These are phyloP conservation scores for Dictyostelium brefeldianum DNA, from an alignment of 78 protist genomes.

Conservation along the genomic window DNA sequence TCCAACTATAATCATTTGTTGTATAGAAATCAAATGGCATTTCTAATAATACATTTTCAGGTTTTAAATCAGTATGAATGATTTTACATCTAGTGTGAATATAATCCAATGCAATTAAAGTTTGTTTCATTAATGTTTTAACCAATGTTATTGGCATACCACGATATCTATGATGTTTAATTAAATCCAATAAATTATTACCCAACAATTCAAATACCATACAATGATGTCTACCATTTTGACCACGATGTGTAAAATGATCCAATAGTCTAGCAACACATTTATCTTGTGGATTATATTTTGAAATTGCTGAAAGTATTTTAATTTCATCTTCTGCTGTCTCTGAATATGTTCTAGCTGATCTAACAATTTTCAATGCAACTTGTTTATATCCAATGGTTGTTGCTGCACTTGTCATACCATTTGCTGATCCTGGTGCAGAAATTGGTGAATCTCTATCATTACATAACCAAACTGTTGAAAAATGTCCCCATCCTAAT, in stretches of 20 bases:
- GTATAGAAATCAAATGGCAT: slow-evolving; percentile 15
- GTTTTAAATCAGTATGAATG: slow-evolving; percentile 98
- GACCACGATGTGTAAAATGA: slow-evolving; percentile 89
- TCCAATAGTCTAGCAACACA: slow-evolving; percentile 84
- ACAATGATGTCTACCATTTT: slow-evolving; percentile 94
- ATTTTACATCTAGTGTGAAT: slow-evolving; percentile 92
- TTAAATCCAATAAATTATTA: slow-evolving; percentile 90
- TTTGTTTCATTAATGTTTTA: slow-evolving; percentile 86
- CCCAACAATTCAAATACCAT: slow-evolving; percentile 97
- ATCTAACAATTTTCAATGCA: slow-evolving; percentile 94
- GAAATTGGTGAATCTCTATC: slow-evolving; percentile 65
- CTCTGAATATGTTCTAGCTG: slow-evolving; percentile 93
- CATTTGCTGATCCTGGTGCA: neutral
- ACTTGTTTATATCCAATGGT: slow-evolving; percentile 38
- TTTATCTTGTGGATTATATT: slow-evolving; percentile 7
- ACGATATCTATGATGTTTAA: slow-evolving; percentile 88
- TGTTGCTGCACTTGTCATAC: neutral
- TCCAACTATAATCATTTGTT: slow-evolving; percentile 44
- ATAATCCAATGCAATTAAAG: slow-evolving; percentile 89
- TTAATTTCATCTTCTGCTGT: slow-evolving; percentile 95
- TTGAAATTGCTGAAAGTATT: slow-evolving; percentile 53
- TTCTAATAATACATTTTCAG: slow-evolving; percentile 95
- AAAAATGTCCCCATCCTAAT: slow-evolving; percentile 99
- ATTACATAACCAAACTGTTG: slow-evolving; percentile 98
- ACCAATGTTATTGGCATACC: slow-evolving; percentile 94